Conservation (phyloP, 768 basidiomycete species). For the Mycena crocata region DNA sequence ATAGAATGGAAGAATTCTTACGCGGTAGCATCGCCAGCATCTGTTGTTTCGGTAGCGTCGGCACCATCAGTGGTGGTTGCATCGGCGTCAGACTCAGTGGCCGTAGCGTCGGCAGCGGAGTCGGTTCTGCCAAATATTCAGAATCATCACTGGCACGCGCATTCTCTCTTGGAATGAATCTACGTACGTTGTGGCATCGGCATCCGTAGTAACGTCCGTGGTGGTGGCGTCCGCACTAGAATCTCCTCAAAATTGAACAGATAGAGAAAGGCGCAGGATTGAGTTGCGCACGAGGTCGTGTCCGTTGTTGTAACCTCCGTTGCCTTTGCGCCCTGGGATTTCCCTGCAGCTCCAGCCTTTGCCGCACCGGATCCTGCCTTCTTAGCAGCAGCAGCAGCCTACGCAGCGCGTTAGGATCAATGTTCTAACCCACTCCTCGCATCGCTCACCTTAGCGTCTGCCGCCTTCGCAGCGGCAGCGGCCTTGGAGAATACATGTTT, state of each 20-base stretch:
- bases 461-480: slow-evolving; percentile 17
- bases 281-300: not conserved
- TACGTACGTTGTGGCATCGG: not conserved
- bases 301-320: not conserved
- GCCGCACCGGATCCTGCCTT: slow-evolving; percentile 19
- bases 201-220: not conserved
- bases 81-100: slow-evolving; percentile 1
- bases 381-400: not conserved
- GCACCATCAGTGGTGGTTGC: not conserved
- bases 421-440: too few relatives aligned
- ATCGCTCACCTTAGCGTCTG: too few relatives aligned
- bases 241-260: too few relatives aligned
- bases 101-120: not conserved
- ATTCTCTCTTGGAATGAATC: too few relatives aligned
- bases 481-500: not conserved
- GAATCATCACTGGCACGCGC: not conserved
- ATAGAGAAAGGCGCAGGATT: too few relatives aligned
- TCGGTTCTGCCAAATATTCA: slow-evolving; percentile 5
- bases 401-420: too few relatives aligned
- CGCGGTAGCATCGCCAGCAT: not conserved
- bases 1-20: not conserved
- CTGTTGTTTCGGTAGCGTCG: too few relatives aligned
- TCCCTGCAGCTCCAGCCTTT: slow-evolving; percentile 22
- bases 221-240: not conserved
- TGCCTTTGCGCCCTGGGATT: slow-evolving; percentile 7